Evolutionary conservation across 257 asterid species (phyloP), one percentile per base, ranked within the genome.

Genomic region (Penstemon newberryi): DNA sequence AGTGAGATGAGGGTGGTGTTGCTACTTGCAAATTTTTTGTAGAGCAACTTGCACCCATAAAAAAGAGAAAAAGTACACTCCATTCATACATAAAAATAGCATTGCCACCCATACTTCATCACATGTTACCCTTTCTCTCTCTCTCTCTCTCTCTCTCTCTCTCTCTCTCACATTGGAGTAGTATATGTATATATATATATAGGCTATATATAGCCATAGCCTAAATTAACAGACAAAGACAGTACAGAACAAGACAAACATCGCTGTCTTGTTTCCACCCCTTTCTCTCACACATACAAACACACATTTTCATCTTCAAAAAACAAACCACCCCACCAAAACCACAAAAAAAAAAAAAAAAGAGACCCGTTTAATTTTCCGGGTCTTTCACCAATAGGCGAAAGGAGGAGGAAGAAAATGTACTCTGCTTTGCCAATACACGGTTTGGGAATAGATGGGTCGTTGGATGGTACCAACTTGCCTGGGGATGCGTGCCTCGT

Each of bases 401-500:
- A 5, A 50, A 37, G 41, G 11, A 39, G n/a, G 51, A 47, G 36
- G 13, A 39, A 37, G 60, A 64, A 58, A 78, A 85, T 85, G 95
- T 88, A 77, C 67, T 82, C 90, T 45, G 75, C 81, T 67, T 75
- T 89, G 82, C 86, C 89, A 36, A 43, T 79, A 13, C 87, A 79
- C 59, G 63, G 70, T 63, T 63, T 86, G 70, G 84, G 75, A 0
- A 66, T 77, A 11, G 85, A 74, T 43, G 81, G 77, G 19, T 47
- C 84, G 5, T 67, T 83, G 73, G 89, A 87, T 5, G 90, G 89
- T 56, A 81, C 86, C 36, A 81, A 79, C 51, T 72, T 85, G 75
- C 89, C 87, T 18, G 88, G 85, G 8, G 91, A 85, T 70, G 79
- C 89, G 51, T 82, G 91, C 63, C 80, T 87, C 38, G 83, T 87